Evolutionary conservation across 2,329 filamentous ascomycete species (phyloP).

Genomic region (Rhinocladiella mackenziei): DNA sequence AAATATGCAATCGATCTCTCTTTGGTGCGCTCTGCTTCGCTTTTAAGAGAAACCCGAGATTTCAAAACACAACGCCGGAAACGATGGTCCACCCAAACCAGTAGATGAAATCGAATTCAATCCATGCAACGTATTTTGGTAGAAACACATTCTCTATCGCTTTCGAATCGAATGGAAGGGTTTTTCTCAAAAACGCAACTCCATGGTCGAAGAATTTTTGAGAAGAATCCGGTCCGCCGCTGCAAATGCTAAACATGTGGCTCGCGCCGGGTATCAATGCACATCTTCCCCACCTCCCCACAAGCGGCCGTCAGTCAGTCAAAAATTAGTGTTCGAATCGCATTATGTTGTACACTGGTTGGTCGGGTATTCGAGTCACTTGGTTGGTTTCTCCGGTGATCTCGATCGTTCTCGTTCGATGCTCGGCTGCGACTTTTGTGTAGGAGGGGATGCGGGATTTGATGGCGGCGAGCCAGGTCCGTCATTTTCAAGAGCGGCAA

Average conservation of each 20-base stretch:
- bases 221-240: constrained; percentile 19
- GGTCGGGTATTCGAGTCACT: constrained; percentile 20
- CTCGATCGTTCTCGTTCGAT: constrained; percentile 43
- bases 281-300: constrained; percentile 27
- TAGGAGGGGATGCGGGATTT: constrained; percentile 45
- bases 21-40: constrained; percentile 7
- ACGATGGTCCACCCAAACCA: constrained; percentile 18
- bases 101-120: constrained; percentile 18
- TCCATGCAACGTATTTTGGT: constrained; percentile 16
- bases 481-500: constrained; percentile 46
- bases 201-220: constrained; percentile 12
- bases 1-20: constrained; percentile 8
- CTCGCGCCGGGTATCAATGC: constrained; percentile 30
- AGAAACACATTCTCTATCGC: constrained; percentile 26
- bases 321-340: constrained; percentile 24
- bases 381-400: constrained; percentile 38
- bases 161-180: constrained; percentile 18
- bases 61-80: constrained; percentile 18
- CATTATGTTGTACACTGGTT: constrained; percentile 29
- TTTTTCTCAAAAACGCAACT: constrained; percentile 12
- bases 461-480: constrained; percentile 48
- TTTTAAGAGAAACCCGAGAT: constrained; percentile 9
- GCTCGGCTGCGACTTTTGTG: constrained; percentile 45
- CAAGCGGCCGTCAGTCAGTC: constrained; percentile 28
- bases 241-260: constrained; percentile 28